Evolutionary conservation across 768 basidiomycete species (phyloP), one percentile per base, ranked within the genome.

Genomic region (Dioszegia aurantiaca): DNA sequence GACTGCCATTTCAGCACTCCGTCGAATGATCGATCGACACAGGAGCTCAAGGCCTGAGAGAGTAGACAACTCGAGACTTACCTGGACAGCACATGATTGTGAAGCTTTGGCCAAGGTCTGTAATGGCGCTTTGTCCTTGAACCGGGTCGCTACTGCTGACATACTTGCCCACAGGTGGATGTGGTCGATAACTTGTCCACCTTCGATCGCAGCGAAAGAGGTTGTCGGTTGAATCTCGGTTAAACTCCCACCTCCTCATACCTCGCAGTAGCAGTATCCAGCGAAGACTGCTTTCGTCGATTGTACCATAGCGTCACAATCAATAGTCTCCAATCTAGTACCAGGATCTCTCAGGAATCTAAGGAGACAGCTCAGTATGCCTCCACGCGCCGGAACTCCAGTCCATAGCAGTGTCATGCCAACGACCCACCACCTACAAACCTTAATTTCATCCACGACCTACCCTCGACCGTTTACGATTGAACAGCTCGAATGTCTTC

Each of bases 1-100:
- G 92, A 91, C 70, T 91, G 23, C 6, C 33, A 44, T 6, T 2
- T 55, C 23, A 53, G 56, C 30, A 4, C 31, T 27, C 17, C 12
- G 21, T 17, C 9, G 33, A 52, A 8, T 21, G 49, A 11, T 17
- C 19, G n/a, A 31, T 36, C 43, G 44, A n/a, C n/a, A n/a, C n/a
- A n/a, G n/a, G n/a, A n/a, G n/a, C n/a, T n/a, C n/a, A n/a, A n/a
- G n/a, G n/a, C n/a, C n/a, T n/a, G n/a, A n/a, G n/a, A n/a, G n/a
- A n/a, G n/a, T n/a, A 56, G 9, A 19, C 16, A 27, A 24, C 30
- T 41, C 14, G 37, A 33, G 33, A 58, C 67, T 52, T 51, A 73
- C 74, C 52, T 70, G 72, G 19, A 56, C 58, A 11, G 74, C 65
- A 57, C 74, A 76, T 21, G 61, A 61, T 56, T 67, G 58, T 28